Evolutionary conservation across 1,284 basidiomycete species (phyloP), one percentile per base, ranked within the genome.

Genomic region (Bondarzewia mesenterica): DNA sequence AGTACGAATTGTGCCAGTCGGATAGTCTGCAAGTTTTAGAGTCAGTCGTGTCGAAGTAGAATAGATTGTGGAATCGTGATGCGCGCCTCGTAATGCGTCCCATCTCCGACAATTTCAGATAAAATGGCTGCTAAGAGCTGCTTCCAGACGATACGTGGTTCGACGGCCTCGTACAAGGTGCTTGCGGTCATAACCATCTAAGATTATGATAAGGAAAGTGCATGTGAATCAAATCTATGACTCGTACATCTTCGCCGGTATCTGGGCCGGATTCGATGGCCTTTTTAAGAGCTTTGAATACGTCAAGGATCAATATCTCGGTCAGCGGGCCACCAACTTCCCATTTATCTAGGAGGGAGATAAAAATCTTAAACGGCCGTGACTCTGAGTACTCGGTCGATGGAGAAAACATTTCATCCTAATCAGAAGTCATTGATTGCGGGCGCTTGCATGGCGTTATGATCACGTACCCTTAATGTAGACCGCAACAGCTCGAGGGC

Each of bases 281-380:
- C n/a, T 66, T 63, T 60, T 79, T 78, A 42, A 93, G 71, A 2
- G 88, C 80, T 46, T 75, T 79, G 60, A 95, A 82, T 0, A 87
- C 76, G 54, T 96, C 89, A 49, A 91, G 80, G 4, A 90, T 80
- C 29, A 97, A 68, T 1, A 71, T 73, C 41, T 89, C 81, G 0
- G 93, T 94, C 22, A 99, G 66, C 0, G 80, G 75, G 16, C 80
- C 80, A 0, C 95, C 95, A 45, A 99, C 85, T 65, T 97, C 93
- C 89, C 92, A 97, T 64, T 96, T 96, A 66, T 99, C 96, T 53
- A 98, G 71, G 15, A 99, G 66, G 1, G 93, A 94, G 23, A 98
- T 83, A 63, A 97, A 95, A 42, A 98, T 89, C 65, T 94, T 94
- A 75, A 93, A 98, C 0, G 96, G 92, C 15, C 88, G 79, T 1